phyloP scores from a whole-genome alignment of 2,329 filamentous ascomycete species.

The Fusarium papillatum region DNA sequence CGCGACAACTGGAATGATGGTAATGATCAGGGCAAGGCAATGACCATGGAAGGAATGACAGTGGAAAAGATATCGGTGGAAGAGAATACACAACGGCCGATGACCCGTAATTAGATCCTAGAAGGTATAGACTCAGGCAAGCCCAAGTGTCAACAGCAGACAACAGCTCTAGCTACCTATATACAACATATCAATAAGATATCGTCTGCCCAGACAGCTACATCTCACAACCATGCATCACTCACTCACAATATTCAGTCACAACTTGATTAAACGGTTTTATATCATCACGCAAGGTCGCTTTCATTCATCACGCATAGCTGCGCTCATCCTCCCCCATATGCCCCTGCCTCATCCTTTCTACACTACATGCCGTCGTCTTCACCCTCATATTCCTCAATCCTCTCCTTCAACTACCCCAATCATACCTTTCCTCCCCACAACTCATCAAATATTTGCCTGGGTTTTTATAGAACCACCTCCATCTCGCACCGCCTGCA shows the following conservation, averaged over 20 bases:
- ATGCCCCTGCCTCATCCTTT: slow-evolving; percentile 2
- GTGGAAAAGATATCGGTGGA: slow-evolving; percentile 1
- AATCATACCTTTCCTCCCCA: slow-evolving; percentile 14
- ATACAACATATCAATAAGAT: background rate
- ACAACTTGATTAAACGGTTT: background rate
- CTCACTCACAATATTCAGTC: background rate
- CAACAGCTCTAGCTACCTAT: background rate
- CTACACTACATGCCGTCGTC: slow-evolving; percentile 22
- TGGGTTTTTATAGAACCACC: slow-evolving; percentile 24
- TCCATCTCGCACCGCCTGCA: slow-evolving; percentile 5
- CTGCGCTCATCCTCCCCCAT: slow-evolving; percentile 24
- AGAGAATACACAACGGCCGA: slow-evolving; percentile 20
- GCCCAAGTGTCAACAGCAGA: background rate
- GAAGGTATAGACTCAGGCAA: slow-evolving; percentile 23
- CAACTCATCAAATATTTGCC: slow-evolving; percentile 5
- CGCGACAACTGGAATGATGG: slow-evolving; percentile 13
- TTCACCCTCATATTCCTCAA: background rate
- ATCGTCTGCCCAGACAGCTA: background rate
- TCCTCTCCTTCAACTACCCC: slow-evolving; percentile 4
- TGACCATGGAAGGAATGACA: slow-evolving; percentile 7
- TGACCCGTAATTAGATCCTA: slow-evolving; percentile 27
- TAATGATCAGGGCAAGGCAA: slow-evolving; percentile 15
- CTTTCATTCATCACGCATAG: slow-evolving; percentile 44
- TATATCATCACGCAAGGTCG: slow-evolving; percentile 31
- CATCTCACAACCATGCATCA: background rate